Base-by-base conservation (phyloP, 257 asterid genomes). In the Capsicum pubescens region DNA sequence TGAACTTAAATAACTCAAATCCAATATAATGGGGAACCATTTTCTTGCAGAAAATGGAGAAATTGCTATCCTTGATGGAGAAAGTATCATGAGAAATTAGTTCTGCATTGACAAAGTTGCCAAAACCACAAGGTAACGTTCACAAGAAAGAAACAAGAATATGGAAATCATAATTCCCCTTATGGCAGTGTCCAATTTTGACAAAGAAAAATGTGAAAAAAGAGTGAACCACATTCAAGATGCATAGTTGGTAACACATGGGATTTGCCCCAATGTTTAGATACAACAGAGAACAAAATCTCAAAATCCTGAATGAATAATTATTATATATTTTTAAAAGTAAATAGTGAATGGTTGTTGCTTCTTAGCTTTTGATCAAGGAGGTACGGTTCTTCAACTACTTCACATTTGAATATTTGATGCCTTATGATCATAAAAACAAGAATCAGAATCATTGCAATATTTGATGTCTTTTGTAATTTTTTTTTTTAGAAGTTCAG, bases 361-460 rank as follows among this genome's bases (percentile, higher is more conserved):
- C 74, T 67, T 67, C 19, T 67, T 67, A 36, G 21, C 50, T 35
- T 67, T 67, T 26, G 32, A 26, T 67, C 48, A 11, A 12, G 50
- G 50, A 14, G 19, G 19, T 76, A 7, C 63, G 9, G 63, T 26
- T 76, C 61, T 26, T 76, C 81, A 21, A 76, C 48, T 7, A 52
- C 60, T 61, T 52, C 61, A 52, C 81, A 76, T 50, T 50, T 50
- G 14, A 21, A 3, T 50, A 46, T 76, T 16, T 26, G 81, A 76
- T 76, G 81, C 63, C 63, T 52, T 76, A 1, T 52, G 63, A 76
- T 76, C 12, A 52, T 1, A 76, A 52, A 7, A 11, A 7, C 60
- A 50, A 76, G 81, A 76, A 76, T 76, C 63, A 52, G 81, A 76
- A 76, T 50, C 81, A 76, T 21, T 50, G 61, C 80, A 3, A 19